A percentile compares a stretch with the other conserved stretches of the same genome.
Evolutionary conservation across 495 filamentous ascomycete species (phyloP).

Genomic region (Sordaria brevicollis): DNA sequence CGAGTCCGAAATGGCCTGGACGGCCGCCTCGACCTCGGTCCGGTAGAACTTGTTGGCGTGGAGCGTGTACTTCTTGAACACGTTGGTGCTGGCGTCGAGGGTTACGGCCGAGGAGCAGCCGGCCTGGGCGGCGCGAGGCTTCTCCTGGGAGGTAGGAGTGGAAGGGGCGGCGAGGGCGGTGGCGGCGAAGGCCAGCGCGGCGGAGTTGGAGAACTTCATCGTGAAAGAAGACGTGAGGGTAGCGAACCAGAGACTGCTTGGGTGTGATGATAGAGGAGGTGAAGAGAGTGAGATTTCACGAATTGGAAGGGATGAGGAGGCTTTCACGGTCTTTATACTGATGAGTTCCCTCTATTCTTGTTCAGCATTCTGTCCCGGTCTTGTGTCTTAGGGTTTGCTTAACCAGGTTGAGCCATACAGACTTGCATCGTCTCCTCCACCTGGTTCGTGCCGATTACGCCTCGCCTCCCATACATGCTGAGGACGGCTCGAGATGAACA

Average conservation of each 20-base stretch:
- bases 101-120: conserved; percentile 40
- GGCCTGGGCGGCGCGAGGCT: conserved; percentile 21
- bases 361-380: not conserved
- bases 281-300: not conserved
- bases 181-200: conserved; percentile 31
- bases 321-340: conserved; percentile 26
- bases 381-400: not conserved
- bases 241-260: conserved; percentile 5
- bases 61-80: conserved; percentile 41
- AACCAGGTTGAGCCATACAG: not conserved
- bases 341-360: conserved; percentile 2
- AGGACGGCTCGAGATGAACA: not conserved
- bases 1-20: conserved; percentile 27
- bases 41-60: conserved; percentile 50
- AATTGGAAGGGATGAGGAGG: conserved; percentile 8
- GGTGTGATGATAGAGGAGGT: conserved; percentile 1
- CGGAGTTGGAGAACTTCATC: conserved; percentile 35
- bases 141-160: conserved; percentile 11
- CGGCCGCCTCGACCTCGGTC: conserved; percentile 40
- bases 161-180: conserved; percentile 33
- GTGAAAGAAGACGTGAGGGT: conserved; percentile 18
- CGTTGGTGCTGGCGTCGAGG: conserved; percentile 42
- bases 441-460: not conserved
- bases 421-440: not conserved
- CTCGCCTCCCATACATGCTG: not conserved